These are phyloP conservation scores for Ascochyta clinopodiicola DNA, from an alignment of 2,329 filamentous ascomycete genomes.

Conservation along the genomic window DNA sequence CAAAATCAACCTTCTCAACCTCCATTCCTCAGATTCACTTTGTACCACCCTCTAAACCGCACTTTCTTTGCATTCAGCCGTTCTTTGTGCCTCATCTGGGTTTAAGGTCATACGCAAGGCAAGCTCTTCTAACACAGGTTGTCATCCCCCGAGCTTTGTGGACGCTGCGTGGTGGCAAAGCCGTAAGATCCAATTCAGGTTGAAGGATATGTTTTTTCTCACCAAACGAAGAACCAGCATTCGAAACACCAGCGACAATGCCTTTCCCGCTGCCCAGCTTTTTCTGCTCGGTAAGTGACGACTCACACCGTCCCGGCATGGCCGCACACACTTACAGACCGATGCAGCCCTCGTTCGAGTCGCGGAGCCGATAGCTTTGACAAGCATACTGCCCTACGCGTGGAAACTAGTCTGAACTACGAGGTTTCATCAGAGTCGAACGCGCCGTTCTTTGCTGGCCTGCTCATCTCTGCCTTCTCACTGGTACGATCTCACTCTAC, in stretches of 20 bases:
- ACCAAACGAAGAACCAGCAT: conserved; percentile 62
- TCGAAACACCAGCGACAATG: conserved; percentile 70
- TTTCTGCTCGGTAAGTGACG: conserved; percentile 76
- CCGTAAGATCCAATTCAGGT: conserved; percentile 61
- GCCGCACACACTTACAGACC: conserved; percentile 10
- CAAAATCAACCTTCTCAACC: not conserved
- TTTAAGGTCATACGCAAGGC: conserved; percentile 29
- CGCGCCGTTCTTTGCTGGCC: conserved; percentile 84
- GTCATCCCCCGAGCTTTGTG: conserved; percentile 10
- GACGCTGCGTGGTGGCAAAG: conserved; percentile 34
- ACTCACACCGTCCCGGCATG: not conserved
- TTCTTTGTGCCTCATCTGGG: conserved; percentile 9
- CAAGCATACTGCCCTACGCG: conserved; percentile 87
- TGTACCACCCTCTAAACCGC: not conserved
- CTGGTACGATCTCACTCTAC: conserved; percentile 51
- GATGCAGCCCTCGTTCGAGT: conserved; percentile 82
- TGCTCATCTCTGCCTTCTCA: conserved; percentile 89
- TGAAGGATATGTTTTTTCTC: conserved; percentile 63
- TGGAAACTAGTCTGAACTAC: conserved; percentile 50
- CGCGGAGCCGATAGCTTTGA: conserved; percentile 90
- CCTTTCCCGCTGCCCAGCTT: conserved; percentile 82
- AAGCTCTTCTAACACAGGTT: conserved; percentile 23
- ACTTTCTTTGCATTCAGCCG: conserved; percentile 9
- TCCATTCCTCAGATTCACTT: conserved; percentile 10
- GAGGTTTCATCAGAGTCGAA: conserved; percentile 45